Evolutionary conservation across 108 stramenopile species (phyloP), one percentile per base, ranked within the genome.

Genomic region (Seminavis robusta): DNA sequence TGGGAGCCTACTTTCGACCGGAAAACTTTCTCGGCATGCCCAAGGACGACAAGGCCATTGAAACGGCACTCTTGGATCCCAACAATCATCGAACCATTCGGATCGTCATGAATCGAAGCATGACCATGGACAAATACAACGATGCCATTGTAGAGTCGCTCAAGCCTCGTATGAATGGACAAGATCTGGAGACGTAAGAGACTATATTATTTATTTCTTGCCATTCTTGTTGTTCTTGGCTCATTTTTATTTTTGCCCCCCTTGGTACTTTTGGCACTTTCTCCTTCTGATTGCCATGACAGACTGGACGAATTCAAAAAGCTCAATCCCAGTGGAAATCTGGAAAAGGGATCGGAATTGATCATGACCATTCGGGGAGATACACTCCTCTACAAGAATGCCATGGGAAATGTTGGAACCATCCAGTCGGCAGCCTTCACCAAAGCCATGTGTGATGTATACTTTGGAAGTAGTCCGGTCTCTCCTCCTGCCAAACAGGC

Each of bases 331-430:
- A 60, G 65, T 0, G 84, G 88, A n/a, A 89, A 94, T 53, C 61
- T 94, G 56, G 56, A 86, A 21, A 67, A 90, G 56, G 92, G 92
- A 28, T 83, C 84, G 4, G 93, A 90, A 53, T 85, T 94, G 67
- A 84, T 84, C 55, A 88, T 94, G 86, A 94, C 93, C 1, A 86
- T 94, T 50, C 80, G 86, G 3, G 93, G 93, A 4, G 83, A 90
- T 63, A 76, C 71, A 0, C 63, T 94, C 28, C 53, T 89, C 53
- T 90, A 81, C 73, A 86, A 90, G 47, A 89, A 83, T 58, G 81
- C 80, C 0, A 58, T 79, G 40, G 89, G 89, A 4, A 84, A 82
- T 19, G 73, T 90, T 17, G 92, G 92, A 46, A 67, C 72, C 33
- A 76, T 94, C 53, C 67, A 73, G 48, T 85, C 83, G 33, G 71